A percentile compares a stretch with the other conserved stretches of the same genome.
phyloP scores from a whole-genome alignment of 1,139 yeast species.

The Pneumocystis wakefieldiae region DNA sequence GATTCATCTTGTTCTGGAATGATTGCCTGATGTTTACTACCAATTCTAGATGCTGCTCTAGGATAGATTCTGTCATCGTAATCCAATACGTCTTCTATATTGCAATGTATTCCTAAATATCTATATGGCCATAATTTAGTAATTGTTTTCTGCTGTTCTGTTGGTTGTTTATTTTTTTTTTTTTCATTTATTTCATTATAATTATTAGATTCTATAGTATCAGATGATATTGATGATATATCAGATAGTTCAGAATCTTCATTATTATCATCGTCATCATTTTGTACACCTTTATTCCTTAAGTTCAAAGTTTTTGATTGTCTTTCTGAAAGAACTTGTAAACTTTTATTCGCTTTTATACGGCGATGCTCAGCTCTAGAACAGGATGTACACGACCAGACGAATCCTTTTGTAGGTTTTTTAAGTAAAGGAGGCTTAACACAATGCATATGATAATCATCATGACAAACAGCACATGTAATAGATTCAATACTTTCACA shows the following conservation, averaged over 20 bases:
- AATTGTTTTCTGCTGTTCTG: slow-evolving; percentile 24
- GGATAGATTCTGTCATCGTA: slow-evolving; percentile 71
- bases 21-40: slow-evolving; percentile 58
- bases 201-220: neutral
- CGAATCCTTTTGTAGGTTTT: slow-evolving; percentile 77
- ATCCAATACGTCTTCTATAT: slow-evolving; percentile 66
- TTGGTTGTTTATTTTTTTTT: slow-evolving; percentile 12
- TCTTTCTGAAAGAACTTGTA: neutral
- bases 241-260: slow-evolving; percentile 4
- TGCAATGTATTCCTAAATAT: slow-evolving; percentile 63
- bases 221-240: neutral
- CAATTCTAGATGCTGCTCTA: slow-evolving; percentile 63
- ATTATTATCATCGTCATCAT: slow-evolving; percentile 21
- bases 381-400: slow-evolving; percentile 86
- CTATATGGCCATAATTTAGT: slow-evolving; percentile 51
- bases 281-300: neutral
- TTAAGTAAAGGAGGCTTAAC: slow-evolving; percentile 68
- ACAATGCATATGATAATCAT: slow-evolving; percentile 65
- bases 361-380: slow-evolving; percentile 33
- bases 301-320: neutral
- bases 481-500: slow-evolving; percentile 45
- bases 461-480: slow-evolving; percentile 64
- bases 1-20: slow-evolving; percentile 56
- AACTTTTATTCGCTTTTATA: slow-evolving; percentile 22
- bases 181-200: slow-evolving; percentile 7